Evolutionary conservation across 75 land plant species (phyloP), one percentile per base, ranked within the genome.

Genomic region (Sequoiadendron giganteum): DNA sequence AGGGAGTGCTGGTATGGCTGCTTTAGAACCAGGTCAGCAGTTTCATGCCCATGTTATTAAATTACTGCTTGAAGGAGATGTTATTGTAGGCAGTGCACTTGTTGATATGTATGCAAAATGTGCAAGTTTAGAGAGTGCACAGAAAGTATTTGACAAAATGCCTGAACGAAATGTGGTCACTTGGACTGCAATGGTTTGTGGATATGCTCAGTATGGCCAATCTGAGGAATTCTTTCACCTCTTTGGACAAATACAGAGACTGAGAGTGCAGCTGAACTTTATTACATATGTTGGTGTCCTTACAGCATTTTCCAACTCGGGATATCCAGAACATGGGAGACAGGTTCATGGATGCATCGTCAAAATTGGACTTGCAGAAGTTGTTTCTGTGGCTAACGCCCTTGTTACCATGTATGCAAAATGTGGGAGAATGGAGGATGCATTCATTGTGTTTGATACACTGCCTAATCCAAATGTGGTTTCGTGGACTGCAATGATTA

Each of bases 401-500:
- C 58, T 90, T 21, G 73, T 88, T 38, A 34, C 89, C 18, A 86
- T 90, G 91, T 90, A 88, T 76, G 32, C 86, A 39, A 86, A 90
- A 40, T 91, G 92, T 84, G 92, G 92, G 5, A 25, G 34, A 68
- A 88, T 92, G 65, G 73, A 49, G 58, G 39, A 48, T 70, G 95
- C 96, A 5, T 82, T 88, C 47, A 39, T 78, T 34, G 90, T 95
- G 70, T 95, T 95, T 89, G 89, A 94, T 85, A 91, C 83, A 87
- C 85, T 95, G 88, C 3, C 76, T 36, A 40, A 25, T 9, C 90
- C 87, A 76, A 93, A 95, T 40, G 61, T 92, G 91, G 93, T 94
- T 78, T 87, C 90, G 25, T 95, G 95, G 95, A 94, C 92, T 32
- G 94, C 94, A 40, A 92, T 95, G 90, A 88, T 95, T 30, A 84